A percentile compares a stretch with the other conserved stretches of the same genome.
Conservation (phyloP, 2,329 filamentous ascomycete species). For the Graphilbum sp. region DNA sequence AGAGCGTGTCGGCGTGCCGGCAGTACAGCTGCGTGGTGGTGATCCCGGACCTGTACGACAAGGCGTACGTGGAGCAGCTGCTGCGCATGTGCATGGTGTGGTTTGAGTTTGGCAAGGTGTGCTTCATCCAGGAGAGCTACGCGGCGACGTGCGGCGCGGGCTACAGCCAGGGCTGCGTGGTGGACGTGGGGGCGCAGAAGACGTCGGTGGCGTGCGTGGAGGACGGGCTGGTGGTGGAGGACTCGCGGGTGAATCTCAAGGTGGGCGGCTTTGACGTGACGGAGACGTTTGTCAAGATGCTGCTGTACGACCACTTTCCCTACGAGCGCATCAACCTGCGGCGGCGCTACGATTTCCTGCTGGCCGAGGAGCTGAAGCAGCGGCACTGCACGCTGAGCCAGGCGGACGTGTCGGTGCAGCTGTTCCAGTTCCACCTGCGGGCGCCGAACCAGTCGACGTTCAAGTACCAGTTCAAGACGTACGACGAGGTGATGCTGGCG, state of each 20-base stretch:
- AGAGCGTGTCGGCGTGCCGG: conserved; percentile 62
- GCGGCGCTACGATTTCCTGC: conserved; percentile 76
- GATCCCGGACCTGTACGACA: conserved; percentile 93
- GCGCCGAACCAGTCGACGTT: conserved; percentile 75
- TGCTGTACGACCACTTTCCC: conserved; percentile 90
- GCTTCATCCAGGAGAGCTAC: conserved; percentile 91
- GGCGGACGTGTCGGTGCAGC: conserved; percentile 72
- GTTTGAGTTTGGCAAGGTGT: conserved; percentile 77
- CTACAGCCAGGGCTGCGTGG: conserved; percentile 84
- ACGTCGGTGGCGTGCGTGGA: conserved; percentile 95
- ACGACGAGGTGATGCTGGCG: conserved; percentile 89
- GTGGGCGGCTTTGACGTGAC: conserved; percentile 88
- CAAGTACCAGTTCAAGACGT: conserved; percentile 93
- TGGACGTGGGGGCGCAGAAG: conserved; percentile 94
- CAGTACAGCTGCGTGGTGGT: conserved; percentile 96
- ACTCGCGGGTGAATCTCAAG: conserved; percentile 89
- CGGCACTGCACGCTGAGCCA: conserved; percentile 88
- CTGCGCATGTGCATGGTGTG: conserved; percentile 75
- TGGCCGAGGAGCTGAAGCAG: conserved; percentile 90
- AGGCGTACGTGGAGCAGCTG: conserved; percentile 71
- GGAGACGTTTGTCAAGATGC: conserved; percentile 92
- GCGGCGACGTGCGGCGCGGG: conserved; percentile 90
- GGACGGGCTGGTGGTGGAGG: conserved; percentile 86
- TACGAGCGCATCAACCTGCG: conserved; percentile 88
- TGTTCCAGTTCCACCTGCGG: conserved; percentile 79